Evolutionary conservation across 768 basidiomycete species (phyloP), one percentile per base, ranked within the genome.

Genomic region (Lentinula guzmanii): DNA sequence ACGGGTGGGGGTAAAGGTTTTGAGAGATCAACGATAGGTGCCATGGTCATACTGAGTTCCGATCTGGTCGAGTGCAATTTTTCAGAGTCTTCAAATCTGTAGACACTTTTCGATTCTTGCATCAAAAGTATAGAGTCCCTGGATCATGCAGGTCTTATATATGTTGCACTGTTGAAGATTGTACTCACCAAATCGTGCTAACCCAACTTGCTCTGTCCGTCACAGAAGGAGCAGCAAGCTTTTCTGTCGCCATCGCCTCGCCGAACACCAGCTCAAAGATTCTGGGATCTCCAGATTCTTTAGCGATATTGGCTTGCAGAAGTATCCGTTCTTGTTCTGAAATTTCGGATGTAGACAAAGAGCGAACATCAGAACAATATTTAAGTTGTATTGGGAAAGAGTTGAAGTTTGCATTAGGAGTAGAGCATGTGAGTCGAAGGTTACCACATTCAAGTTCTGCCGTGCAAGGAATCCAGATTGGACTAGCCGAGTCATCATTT

Each of bases 191-290:
- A 52, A 91, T 83, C 3, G 85, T 82, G 66, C 86, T 87, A 54
- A 91, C 80, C 90, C 90, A 91, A 8, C 79, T 79, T 3, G 87
- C 88, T 55, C 90, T 77, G 60, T 88, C 87, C 62, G 80, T 77
- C 31, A 83, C 79, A 21, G 84, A 84, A 9, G 74, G 70, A 2
- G 82, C 84, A 0, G 86, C 89, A 69, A 91, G 89, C 59, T 77
- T 82, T 67, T 89, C 86, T 58, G 71, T 75, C 3, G 71, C 71
- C 58, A 71, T 75, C 3, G 71, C 71, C 24, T 75, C 71, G 13
- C 83, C 79, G 60, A 89, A 87, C 16, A 80, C 55, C n/a, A 91
- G 66, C 69, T 90, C 87, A 61, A 91, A 90, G 0, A 86, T 73
- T 63, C 82, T 82, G 54, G 80, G 64, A 52, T 82, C 78, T 28